Conservation (phyloP, 2,329 filamentous ascomycete genomes). For the Trichoderma sp. region DNA sequence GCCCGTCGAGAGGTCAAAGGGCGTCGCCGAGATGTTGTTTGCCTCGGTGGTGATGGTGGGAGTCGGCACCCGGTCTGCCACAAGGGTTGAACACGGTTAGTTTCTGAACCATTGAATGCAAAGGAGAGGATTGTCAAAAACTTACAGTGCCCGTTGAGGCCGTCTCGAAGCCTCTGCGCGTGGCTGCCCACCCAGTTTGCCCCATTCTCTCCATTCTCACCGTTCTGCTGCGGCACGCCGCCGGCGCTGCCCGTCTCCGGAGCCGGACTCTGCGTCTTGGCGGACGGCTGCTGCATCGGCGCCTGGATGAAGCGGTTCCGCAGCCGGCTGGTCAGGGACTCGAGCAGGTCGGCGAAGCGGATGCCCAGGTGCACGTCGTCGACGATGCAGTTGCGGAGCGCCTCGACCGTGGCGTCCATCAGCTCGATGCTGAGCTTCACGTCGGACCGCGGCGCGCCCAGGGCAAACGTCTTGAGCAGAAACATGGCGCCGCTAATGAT, state of each 20-base stretch:
- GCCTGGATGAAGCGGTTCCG: slow-evolving; percentile 73
- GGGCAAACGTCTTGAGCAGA: slow-evolving; percentile 78
- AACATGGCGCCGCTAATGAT: slow-evolving; percentile 88
- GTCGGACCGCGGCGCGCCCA: slow-evolving; percentile 77
- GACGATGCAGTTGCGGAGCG: slow-evolving; percentile 75
- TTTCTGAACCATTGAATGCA: neutral
- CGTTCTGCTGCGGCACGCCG: slow-evolving; percentile 30
- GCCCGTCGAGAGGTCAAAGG: slow-evolving; percentile 59
- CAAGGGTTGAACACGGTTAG: slow-evolving; percentile 37
- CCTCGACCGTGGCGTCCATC: slow-evolving; percentile 74
- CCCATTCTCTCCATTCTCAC: slow-evolving; percentile 31
- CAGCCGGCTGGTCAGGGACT: slow-evolving; percentile 73
- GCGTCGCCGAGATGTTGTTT: slow-evolving; percentile 63
- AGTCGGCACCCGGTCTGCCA: slow-evolving; percentile 42
- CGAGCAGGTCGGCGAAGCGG: slow-evolving; percentile 79
- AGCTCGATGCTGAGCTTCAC: slow-evolving; percentile 74
- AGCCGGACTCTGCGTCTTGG: slow-evolving; percentile 48
- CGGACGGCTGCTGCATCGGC: slow-evolving; percentile 49
- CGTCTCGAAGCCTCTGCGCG: slow-evolving; percentile 47
- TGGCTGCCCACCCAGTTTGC: slow-evolving; percentile 43
- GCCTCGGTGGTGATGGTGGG: slow-evolving; percentile 39
- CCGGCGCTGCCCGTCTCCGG: slow-evolving; percentile 39
- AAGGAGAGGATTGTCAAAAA: neutral
- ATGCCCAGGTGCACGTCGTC: slow-evolving; percentile 86
- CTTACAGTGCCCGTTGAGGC: slow-evolving; percentile 45